Conservation (phyloP, 352 stramenopile species). For the Phytophthora fragariae region DNA sequence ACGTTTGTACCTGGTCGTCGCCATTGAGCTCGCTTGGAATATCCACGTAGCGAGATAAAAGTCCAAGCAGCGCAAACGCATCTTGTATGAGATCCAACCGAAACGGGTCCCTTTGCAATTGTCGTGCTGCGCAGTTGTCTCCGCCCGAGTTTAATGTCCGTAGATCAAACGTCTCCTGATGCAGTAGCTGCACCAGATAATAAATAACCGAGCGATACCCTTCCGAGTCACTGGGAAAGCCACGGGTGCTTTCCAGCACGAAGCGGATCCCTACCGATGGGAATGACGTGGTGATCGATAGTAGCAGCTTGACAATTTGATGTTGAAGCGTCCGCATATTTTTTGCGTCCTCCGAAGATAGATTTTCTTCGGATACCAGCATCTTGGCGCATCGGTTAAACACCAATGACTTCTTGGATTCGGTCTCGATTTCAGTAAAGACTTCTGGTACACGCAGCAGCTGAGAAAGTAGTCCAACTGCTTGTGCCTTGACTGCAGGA, state of each 20-base stretch:
- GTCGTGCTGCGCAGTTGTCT: constrained; percentile 16
- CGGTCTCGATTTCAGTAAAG: constrained; percentile 50
- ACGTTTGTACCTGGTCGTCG: constrained; percentile 61
- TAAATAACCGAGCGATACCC: constrained; percentile 68
- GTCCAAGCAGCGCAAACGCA: constrained; percentile 61
- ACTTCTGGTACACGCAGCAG: constrained; percentile 52
- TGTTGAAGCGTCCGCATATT: constrained; percentile 56
- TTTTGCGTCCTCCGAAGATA: constrained; percentile 22
- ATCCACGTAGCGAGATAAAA: constrained; percentile 79
- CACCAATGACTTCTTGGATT: constrained; percentile 62
- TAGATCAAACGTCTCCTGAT: constrained; percentile 66
- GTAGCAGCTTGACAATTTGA: constrained; percentile 65
- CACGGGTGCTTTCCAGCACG: constrained; percentile 75
- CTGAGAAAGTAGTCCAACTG: constrained; percentile 49
- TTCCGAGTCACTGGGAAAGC: constrained; percentile 52
- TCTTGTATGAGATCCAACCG: constrained; percentile 57
- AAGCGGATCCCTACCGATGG: constrained; percentile 72
- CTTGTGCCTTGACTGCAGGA: constrained; percentile 42
- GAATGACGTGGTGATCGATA: constrained; percentile 61
- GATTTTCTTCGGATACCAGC: constrained; percentile 33
- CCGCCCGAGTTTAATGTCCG: constrained; percentile 44
- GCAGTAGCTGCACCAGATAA: constrained; percentile 65
- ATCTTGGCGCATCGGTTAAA: constrained; percentile 82
- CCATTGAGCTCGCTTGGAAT: constrained; percentile 57
- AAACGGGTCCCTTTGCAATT: constrained; percentile 38